Evolutionary conservation across 176 grass and related monocot genomes (phyloP), one percentile per base, ranked within the genome.

Genomic region (Microstegium vimineum): DNA sequence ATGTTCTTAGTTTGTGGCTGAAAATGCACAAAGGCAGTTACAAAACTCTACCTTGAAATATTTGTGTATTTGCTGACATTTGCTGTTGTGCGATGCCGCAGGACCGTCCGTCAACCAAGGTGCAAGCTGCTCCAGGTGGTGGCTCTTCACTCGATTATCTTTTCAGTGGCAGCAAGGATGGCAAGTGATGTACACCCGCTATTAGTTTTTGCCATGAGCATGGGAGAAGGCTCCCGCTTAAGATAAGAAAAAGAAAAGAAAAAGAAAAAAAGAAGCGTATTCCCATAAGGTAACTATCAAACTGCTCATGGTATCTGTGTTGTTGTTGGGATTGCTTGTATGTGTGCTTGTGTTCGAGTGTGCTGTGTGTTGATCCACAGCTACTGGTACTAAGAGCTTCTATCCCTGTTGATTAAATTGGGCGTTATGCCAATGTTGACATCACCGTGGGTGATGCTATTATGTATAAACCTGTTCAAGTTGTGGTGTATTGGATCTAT

Each of bases 51-150:
- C 17, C 3, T 16, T 25, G 30, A 66, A 69, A 43, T 57, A 42
- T 27, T 35, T 34, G 27, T 42, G 11, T 30, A 37, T 26, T 41
- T 17, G 69, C 45, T 81, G 36, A 86, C 36, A 23, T 66, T 32
- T 66, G 25, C 42, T 64, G 18, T 16, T 12, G 4, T 18, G 4
- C 7, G 5, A 8, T 40, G 8, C 41, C 52, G 42, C 83, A 92
- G 90, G 87, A 92, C 33, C 80, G 90, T 68, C 84, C 90, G 26
- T 92, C 90, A 32, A 92, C 87, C 10, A 92, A 92, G 87, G 90
- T 92, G 43, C 90, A 92, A 81, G 69, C 80, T 62, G 80, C 90
- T 81, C 90, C 90, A 34, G 87, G 90, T 1, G 87, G 90, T 73
- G 87, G 65, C 5, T 92, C 90, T 30, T 84, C 87, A 30, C 90